phyloP scores from a whole-genome alignment of 2,329 filamentous ascomycete species.

The Fusarium sp. region DNA sequence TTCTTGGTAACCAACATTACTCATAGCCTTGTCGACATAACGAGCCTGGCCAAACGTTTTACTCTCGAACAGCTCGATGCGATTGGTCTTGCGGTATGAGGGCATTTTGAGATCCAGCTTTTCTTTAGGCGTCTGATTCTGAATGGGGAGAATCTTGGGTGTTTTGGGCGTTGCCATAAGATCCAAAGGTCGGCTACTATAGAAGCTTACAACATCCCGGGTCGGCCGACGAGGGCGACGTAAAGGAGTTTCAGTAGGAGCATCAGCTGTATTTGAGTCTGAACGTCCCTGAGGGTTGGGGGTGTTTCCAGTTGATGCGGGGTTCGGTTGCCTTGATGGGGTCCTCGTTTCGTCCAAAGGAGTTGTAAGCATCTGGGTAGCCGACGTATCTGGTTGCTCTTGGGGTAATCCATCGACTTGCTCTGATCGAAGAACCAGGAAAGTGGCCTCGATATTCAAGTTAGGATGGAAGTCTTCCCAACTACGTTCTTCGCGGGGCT shows the following conservation, averaged over 20 bases:
- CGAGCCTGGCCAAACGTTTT: conserved; percentile 86
- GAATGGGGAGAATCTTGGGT: conserved; percentile 77
- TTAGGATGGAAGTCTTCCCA: conserved; percentile 99
- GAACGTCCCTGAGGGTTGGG: conserved; percentile 53
- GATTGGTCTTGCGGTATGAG: conserved; percentile 79
- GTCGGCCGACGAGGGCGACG: conserved; percentile 58
- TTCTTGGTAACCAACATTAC: conserved; percentile 94
- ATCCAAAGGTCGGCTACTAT: conserved; percentile 61
- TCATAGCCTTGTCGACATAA: conserved; percentile 97
- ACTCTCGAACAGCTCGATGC: conserved; percentile 84
- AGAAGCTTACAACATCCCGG: conserved; percentile 65
- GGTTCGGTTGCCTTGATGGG: conserved; percentile 60
- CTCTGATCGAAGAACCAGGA: conserved; percentile 82
- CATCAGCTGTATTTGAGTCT: conserved; percentile 50
- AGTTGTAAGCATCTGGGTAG: conserved; percentile 45
- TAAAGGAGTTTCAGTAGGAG: conserved; percentile 50
- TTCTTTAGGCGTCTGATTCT: conserved; percentile 84
- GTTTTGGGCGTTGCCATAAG: conserved; percentile 62
- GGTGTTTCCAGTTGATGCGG: conserved; percentile 57
- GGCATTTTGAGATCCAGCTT: conserved; percentile 81
- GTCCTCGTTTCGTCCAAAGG: conserved; percentile 57
- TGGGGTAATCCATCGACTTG: conserved; percentile 81
- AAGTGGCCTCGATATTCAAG: conserved; percentile 85
- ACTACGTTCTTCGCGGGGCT: conserved; percentile 93
- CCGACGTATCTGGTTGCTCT: conserved; percentile 54